Base-by-base conservation (phyloP, 129 eudicot genomes). In the Mikania micrantha region DNA sequence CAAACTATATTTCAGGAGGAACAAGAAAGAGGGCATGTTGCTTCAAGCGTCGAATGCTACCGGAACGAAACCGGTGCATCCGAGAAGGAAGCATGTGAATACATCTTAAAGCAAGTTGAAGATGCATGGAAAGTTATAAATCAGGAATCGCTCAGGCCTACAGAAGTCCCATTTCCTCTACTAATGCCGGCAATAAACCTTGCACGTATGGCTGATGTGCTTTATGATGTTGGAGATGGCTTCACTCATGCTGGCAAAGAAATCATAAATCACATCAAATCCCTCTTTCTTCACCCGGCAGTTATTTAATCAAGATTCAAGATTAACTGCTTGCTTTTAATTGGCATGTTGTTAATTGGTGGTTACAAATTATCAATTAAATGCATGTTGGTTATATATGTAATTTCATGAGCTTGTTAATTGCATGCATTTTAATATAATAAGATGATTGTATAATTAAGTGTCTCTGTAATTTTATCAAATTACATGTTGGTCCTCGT, bases 21-120 rank as follows among this genome's bases (percentile, higher is more conserved):
- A 15, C 73, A 50, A 68, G 34, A 50, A 31, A 31, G 60, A 24
- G 72, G 6, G 1, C 72, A 47, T 67, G 17, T 21, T 36, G 38
- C 74, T 36, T 34, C 64, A 6, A 29, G 50, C 49, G 13, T 68
- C 6, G 63, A 68, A 28, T 68, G 73, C 73, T 68, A 68, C 34
- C 32, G 0, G 12, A 31, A 50, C 36, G 48, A 68, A 50, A 31
- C 17, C 3, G 73, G 63, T 31, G 73, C 45, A 11, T 31, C 50
- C 1, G 29, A 48, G 11, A 35, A 68, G 32, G 62, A 68, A 38
- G 63, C 73, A 1, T 4, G 42, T 19, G 63, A 49, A 19, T 4
- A 6, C 2, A 15, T 68, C 12, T 38, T 22, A 4, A 29, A 49
- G 34, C 49, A 17, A 56, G 47, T 68, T 20, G 32, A 22, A 19